These are phyloP conservation scores for Rugonectria rugulosa DNA, from an alignment of 2,329 filamentous ascomycete species.

Conservation along the genomic window DNA sequence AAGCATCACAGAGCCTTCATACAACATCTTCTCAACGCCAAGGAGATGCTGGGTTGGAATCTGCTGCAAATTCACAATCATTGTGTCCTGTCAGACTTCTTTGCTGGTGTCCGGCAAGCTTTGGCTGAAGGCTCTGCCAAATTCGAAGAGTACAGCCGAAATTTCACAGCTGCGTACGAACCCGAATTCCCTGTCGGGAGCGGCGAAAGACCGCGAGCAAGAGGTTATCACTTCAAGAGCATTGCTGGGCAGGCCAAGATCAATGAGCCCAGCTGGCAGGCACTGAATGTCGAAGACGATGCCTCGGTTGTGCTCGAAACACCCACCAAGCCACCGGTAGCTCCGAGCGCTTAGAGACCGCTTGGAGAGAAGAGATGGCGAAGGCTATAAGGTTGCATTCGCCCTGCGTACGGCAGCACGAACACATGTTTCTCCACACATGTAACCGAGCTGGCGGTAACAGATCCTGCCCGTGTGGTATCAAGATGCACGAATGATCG, in stretches of 20 bases:
- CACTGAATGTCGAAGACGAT: conserved; percentile 47
- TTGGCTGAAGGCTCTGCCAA: conserved; percentile 62
- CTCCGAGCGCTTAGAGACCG: conserved; percentile 48
- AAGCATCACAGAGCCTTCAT: conserved; percentile 87
- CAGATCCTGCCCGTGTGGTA: conserved; percentile 18
- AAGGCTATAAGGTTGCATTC: conserved; percentile 55
- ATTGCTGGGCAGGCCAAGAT: conserved; percentile 70
- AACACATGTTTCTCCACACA: conserved; percentile 24
- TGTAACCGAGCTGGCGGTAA: conserved; percentile 22
- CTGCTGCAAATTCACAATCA: conserved; percentile 94
- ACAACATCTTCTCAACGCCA: conserved; percentile 85
- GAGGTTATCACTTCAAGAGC: conserved; percentile 84
- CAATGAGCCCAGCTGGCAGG: conserved; percentile 73
- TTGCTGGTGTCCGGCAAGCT: conserved; percentile 70
- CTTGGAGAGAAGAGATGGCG: conserved; percentile 51
- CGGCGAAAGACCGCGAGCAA: conserved; percentile 78
- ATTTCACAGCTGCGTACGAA: conserved; percentile 68
- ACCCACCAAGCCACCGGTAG: conserved; percentile 30
- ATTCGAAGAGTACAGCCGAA: conserved; percentile 63
- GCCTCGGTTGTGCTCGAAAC: conserved; percentile 18
- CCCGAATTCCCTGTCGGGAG: conserved; percentile 74
- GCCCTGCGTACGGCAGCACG: conserved; percentile 60
- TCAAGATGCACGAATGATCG: conserved; percentile 21
- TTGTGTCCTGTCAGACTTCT: conserved; percentile 75
- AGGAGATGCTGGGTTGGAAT: conserved; percentile 97